Base-by-base conservation (phyloP, 352 stramenopile genomes). In the Pythium brachiatum region DNA sequence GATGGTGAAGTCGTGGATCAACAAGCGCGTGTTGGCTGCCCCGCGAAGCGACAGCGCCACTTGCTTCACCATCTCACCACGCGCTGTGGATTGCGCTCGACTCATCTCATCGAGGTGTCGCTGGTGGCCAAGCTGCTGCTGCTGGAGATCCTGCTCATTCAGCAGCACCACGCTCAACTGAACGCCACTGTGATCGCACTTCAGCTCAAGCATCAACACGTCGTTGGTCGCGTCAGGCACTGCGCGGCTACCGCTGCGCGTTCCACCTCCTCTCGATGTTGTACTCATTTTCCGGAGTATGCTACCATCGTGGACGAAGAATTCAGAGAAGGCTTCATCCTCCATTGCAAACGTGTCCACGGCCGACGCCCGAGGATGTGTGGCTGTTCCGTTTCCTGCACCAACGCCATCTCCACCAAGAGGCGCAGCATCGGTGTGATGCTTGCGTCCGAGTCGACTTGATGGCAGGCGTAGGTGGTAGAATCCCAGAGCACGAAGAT, bases 1-100 rank as follows among this genome's bases (percentile, higher is more conserved):
- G 44, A 91, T 80, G 5, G 80, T 90, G 60, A 91, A 93, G 18
- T 81, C 74, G 36, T 93, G 88, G 36, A 93, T 86, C 23, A 91
- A 64, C 16, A 72, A 62, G 34, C 79, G 66, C 3, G 79, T 90
- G 61, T 89, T 72, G 27, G 91, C 51, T 25, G 80, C 70, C 5
- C 66, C 64, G 16, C 76, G 73, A 39, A 93, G 58, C 70, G 79
- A 87, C 50, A 62, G 59, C 23, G 69, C 67, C 6, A 89, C 73
- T n/a, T 64, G 62, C n/a, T 70, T 71, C n/a, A 92, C 63, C 39
- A 79, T 68, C 23, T 66, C 54, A 32, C 81, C 81, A 2, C 72
- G 73, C 25, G 68, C 64, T 9, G 41, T 0, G 21, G 64, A 57
- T 1, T 50, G 36, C 0, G 36, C 34, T 15, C 4, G 25, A 1